A percentile compares a stretch with the other conserved stretches of the same genome.
phyloP scores from a whole-genome alignment of 805 yeast genomes.

The Myxozyma neotropica region DNA sequence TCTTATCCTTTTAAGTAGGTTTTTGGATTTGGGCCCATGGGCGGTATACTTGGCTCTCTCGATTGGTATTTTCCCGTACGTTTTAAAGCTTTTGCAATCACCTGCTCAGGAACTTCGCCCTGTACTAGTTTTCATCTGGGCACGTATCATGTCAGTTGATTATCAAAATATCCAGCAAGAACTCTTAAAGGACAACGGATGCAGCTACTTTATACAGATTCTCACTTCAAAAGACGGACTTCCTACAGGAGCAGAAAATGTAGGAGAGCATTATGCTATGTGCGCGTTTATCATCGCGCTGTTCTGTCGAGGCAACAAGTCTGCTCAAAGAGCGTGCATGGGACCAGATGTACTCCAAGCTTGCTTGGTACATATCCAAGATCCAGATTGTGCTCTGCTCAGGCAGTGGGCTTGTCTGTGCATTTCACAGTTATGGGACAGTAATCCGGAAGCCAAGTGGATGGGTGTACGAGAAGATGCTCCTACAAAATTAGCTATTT shows the following conservation, averaged over 20 bases:
- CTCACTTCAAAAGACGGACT: slow-evolving; percentile 50
- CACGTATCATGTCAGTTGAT: slow-evolving; percentile 95
- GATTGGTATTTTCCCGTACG: slow-evolving; percentile 95
- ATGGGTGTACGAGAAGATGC: slow-evolving; percentile 67
- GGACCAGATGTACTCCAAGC: slow-evolving; percentile 71
- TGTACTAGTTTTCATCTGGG: slow-evolving; percentile 94
- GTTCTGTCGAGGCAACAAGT: slow-evolving; percentile 76
- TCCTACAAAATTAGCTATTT: slow-evolving; percentile 55
- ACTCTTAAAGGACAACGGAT: slow-evolving; percentile 86
- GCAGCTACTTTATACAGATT: slow-evolving; percentile 80
- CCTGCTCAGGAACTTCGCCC: slow-evolving; percentile 96
- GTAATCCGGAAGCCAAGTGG: slow-evolving; percentile 73
- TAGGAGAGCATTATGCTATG: slow-evolving; percentile 91
- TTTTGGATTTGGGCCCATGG: slow-evolving; percentile 95
- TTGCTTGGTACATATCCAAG: slow-evolving; percentile 63
- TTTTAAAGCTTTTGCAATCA: slow-evolving; percentile 81
- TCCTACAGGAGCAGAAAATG: slow-evolving; percentile 43
- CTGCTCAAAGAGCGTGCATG: slow-evolving; percentile 79
- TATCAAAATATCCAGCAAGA: slow-evolving; percentile 88
- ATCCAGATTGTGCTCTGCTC: slow-evolving; percentile 78
- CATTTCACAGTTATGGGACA: slow-evolving; percentile 73
- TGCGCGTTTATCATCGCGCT: slow-evolving; percentile 87
- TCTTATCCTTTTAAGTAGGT: slow-evolving; percentile 75
- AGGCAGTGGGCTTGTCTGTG: slow-evolving; percentile 91
- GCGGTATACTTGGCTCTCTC: slow-evolving; percentile 91